Evolutionary conservation across 768 basidiomycete species (phyloP).

Genomic region (Lyophyllum decastes): DNA sequence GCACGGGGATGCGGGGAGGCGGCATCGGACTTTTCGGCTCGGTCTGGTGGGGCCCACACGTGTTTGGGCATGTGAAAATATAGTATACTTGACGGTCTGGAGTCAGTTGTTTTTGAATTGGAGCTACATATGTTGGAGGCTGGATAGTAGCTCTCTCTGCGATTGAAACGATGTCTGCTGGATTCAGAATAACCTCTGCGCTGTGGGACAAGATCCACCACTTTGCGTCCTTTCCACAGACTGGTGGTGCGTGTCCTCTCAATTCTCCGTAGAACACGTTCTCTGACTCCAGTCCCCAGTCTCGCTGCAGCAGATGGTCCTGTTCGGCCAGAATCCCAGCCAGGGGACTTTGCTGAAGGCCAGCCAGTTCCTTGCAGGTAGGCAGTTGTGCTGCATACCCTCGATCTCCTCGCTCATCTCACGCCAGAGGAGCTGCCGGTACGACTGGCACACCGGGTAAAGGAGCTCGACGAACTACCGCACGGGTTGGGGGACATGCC

Average conservation of each 20-base stretch:
- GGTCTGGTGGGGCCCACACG: no score
- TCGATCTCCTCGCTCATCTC: not conserved
- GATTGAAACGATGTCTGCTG: constrained; percentile 48
- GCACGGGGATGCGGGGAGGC: no score
- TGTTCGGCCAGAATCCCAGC: constrained; percentile 94
- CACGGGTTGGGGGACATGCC: constrained; percentile 91
- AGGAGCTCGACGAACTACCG: constrained; percentile 92
- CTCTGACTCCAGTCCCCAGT: constrained; percentile 43
- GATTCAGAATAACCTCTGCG: constrained; percentile 64
- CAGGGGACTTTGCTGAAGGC: constrained; percentile 94
- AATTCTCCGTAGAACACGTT: not conserved
- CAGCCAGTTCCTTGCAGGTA: constrained; percentile 84
- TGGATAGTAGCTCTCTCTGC: constrained; percentile 20
- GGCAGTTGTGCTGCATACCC: no score
- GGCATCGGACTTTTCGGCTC: no score
- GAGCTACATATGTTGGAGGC: not conserved
- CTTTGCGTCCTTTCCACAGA: constrained; percentile 85
- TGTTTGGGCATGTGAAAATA: no score
- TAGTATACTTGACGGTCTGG: no score
- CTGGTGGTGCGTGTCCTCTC: constrained; percentile 51
- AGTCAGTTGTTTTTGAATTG: no score
- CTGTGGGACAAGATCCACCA: constrained; percentile 85
- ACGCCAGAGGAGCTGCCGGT: constrained; percentile 53
- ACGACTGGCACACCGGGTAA: constrained; percentile 90
- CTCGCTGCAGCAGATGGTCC: constrained; percentile 96